Base-by-base conservation (phyloP, 306 rosid species). In the Oemleria cerasiformis region DNA sequence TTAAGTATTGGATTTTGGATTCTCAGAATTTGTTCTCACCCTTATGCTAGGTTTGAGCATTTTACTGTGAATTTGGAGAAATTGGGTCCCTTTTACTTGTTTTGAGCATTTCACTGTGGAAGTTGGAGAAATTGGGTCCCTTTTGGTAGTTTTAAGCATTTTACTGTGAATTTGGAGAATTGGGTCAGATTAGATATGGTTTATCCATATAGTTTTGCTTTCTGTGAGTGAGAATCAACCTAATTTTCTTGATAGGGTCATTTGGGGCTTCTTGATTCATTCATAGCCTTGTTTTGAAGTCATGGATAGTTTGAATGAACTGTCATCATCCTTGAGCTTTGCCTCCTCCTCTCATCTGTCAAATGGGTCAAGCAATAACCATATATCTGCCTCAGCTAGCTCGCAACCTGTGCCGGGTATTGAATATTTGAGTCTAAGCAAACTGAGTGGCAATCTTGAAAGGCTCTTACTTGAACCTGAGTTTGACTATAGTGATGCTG, bases 401-500 rank as follows among this genome's bases (percentile, higher is more conserved):
- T 65, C 73, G 53, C 96, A 83, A 19, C 78, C 81, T 45, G 83
- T 42, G 49, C 67, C 64, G 56, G 80, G 66, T 80, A 76, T 79
- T 70, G 96, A 92, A 17, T 59, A 63, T 75, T 72, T 92, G 86
- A 83, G 90, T 69, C 83, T 94, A 36, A 81, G 73, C 77, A 89
- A 75, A 84, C 90, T 94, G 38, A 94, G 98, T 72, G 83, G 81
- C 66, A 85, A 86, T 81, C 90, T 94, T n/a, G 97, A 89, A 86
- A 89, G 82, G 83, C 77, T 94, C 14, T 62, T 91, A 74, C 48
- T 73, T 67, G 91, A 89, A 70, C 42, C 77, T 71, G 92, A 86
- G 7, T 91, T 73, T 78, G 91, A 82, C 70, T 94, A 87, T 39
- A 76, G 83, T 70, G 98, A 94, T 50, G 91, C 96, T 1, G 96